phyloP scores from a whole-genome alignment of 1,284 basidiomycete species.

The Caloboletus inedulis region DNA sequence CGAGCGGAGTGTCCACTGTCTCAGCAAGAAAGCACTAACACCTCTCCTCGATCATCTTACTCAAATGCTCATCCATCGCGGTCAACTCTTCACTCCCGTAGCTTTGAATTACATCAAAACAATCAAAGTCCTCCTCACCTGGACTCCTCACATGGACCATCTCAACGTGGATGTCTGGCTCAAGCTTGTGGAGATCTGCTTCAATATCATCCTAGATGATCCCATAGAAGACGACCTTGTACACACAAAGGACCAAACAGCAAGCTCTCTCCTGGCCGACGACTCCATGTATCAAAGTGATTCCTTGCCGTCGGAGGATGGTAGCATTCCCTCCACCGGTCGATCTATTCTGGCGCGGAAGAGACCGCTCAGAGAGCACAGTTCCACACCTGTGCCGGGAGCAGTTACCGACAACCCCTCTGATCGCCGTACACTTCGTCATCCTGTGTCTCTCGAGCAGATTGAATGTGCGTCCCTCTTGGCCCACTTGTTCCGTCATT shows the following conservation, averaged over 20 bases:
- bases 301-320: conserved; percentile 32
- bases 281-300: conserved; percentile 31
- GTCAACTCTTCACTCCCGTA: conserved; percentile 60
- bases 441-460: conserved; percentile 56
- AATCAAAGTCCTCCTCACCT: conserved; percentile 60
- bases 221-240: conserved; percentile 47
- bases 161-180: conserved; percentile 69
- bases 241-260: conserved; percentile 22
- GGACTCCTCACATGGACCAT: conserved; percentile 76
- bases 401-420: conserved; percentile 13
- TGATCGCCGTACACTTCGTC: conserved; percentile 19
- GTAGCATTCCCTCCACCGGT: conserved; percentile 20
- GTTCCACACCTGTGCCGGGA: conserved; percentile 22
- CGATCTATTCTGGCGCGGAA: conserved; percentile 30
- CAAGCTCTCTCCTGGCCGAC: conserved; percentile 22
- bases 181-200: conserved; percentile 63
- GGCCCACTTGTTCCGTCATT: conserved; percentile 60
- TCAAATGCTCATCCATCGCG: conserved; percentile 56
- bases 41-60: conserved; percentile 66
- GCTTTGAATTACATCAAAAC: conserved; percentile 82
- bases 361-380: conserved; percentile 21
- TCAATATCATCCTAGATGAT: conserved; percentile 74
- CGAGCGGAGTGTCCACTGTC: conserved; percentile 51
- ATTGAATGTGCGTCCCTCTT: conserved; percentile 70
- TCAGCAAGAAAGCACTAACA: conserved; percentile 54